Percentiles rank a stretch among this genome's conserved stretches.
These are phyloP conservation scores for Solanum habrochaites DNA, from an alignment of 257 asterid species.

Conservation along the genomic window DNA sequence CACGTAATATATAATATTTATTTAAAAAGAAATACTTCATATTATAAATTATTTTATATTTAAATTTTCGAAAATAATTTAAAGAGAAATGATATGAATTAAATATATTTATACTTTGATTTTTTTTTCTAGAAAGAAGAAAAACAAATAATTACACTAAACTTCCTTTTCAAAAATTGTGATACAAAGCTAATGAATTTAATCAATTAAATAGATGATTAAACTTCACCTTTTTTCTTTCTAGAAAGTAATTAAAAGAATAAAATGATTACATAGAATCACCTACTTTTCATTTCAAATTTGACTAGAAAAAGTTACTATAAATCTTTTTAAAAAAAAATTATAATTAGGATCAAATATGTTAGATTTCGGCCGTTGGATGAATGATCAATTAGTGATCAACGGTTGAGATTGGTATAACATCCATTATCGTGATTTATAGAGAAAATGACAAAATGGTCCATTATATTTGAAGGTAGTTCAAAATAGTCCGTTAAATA, in stretches of 20 bases:
- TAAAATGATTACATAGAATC: background rate
- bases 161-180: background rate
- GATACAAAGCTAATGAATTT: background rate
- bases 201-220: background rate
- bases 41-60: background rate
- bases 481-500: background rate
- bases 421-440: background rate
- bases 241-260: background rate
- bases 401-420: background rate
- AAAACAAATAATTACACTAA: background rate
- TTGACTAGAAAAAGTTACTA: background rate
- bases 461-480: background rate
- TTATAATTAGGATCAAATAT: background rate
- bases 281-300: background rate
- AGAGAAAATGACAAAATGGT: background rate
- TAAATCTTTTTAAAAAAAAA: background rate
- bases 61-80: fast-evolving
- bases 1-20: fast-evolving
- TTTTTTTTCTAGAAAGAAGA: background rate
- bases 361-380: background rate
- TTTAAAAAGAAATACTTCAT: fast-evolving
- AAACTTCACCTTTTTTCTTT: background rate
- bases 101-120: background rate
- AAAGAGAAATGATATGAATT: background rate
- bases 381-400: background rate